Evolutionary conservation across 2,329 filamentous ascomycete species (phyloP).

Genomic region (Alternaria sp.): DNA sequence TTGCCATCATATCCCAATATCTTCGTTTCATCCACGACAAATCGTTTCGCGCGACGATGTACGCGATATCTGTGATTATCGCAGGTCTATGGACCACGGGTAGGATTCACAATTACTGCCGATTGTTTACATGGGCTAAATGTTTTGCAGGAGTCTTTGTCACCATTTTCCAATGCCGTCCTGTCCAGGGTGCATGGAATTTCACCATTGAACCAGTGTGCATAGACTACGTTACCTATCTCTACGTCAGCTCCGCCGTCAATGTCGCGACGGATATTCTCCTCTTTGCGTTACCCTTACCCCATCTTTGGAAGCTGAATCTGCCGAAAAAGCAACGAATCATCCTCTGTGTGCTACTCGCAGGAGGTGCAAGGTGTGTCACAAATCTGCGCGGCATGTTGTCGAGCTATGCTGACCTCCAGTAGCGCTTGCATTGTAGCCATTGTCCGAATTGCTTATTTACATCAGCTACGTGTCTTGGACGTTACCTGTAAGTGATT

Average conservation of each 20-base stretch:
- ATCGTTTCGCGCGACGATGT: conserved; percentile 35
- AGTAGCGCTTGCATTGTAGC: conserved; percentile 36
- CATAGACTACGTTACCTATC: conserved; percentile 35
- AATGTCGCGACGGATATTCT: conserved; percentile 38
- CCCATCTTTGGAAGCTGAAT: conserved; percentile 38
- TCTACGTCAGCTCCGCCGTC: conserved; percentile 40
- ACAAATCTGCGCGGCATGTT: background rate
- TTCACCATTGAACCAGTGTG: conserved; percentile 29
- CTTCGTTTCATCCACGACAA: conserved; percentile 35
- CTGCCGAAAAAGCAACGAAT: conserved; percentile 41
- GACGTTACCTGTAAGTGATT: conserved; percentile 39
- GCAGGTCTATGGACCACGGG: conserved; percentile 34
- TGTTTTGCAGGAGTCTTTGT: conserved; percentile 33
- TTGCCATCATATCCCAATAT: conserved; percentile 42
- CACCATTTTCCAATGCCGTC: conserved; percentile 40
- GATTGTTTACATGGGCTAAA: background rate
- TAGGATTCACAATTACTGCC: conserved; percentile 2
- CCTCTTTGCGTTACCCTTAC: conserved; percentile 36
- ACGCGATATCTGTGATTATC: conserved; percentile 25
- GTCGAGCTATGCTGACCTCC: conserved; percentile 1
- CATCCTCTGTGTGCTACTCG: conserved; percentile 40
- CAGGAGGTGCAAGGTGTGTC: conserved; percentile 38
- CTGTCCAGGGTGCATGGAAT: conserved; percentile 37
- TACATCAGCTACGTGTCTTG: conserved; percentile 29
- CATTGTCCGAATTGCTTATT: conserved; percentile 33